A percentile compares a stretch with the other conserved stretches of the same genome.
Evolutionary conservation across 305 asterid species (phyloP).

Genomic region (Solanum hybrid): DNA sequence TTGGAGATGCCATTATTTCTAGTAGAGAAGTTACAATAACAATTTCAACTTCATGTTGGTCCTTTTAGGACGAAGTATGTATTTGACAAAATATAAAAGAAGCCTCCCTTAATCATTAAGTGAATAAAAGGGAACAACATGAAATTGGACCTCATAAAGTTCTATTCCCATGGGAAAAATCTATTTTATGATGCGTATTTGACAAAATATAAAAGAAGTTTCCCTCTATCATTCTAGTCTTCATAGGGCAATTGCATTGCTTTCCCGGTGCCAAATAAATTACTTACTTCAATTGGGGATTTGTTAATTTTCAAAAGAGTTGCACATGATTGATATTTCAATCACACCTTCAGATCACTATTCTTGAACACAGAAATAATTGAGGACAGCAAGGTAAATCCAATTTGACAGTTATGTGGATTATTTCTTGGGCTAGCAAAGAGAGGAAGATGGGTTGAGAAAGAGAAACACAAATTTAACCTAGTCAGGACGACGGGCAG

Average conservation of each 20-base stretch:
- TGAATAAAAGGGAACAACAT: not conserved
- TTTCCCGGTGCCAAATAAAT: not conserved
- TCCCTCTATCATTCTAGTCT: not conserved
- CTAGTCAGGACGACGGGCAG: not conserved
- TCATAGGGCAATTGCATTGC: not conserved
- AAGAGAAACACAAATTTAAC: not conserved
- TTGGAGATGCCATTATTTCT: not conserved
- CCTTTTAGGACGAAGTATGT: not conserved
- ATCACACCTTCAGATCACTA: not conserved
- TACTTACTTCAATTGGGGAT: not conserved
- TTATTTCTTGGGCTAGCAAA: not conserved
- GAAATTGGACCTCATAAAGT: not conserved
- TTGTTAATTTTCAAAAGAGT: not conserved
- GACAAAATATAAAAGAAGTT: not conserved
- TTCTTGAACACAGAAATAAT: not conserved
- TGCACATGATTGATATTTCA: not conserved
- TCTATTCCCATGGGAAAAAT: not conserved
- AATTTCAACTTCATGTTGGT: not conserved
- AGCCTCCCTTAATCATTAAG: not conserved
- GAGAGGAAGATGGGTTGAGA: not conserved
- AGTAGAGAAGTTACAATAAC: not conserved
- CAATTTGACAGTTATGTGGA: not conserved
- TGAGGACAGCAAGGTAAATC: not conserved
- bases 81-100: not conserved
- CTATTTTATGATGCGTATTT: not conserved